These are phyloP conservation scores for Jacaranda mimosifolia DNA, from an alignment of 257 asterid species.

Conservation along the genomic window DNA sequence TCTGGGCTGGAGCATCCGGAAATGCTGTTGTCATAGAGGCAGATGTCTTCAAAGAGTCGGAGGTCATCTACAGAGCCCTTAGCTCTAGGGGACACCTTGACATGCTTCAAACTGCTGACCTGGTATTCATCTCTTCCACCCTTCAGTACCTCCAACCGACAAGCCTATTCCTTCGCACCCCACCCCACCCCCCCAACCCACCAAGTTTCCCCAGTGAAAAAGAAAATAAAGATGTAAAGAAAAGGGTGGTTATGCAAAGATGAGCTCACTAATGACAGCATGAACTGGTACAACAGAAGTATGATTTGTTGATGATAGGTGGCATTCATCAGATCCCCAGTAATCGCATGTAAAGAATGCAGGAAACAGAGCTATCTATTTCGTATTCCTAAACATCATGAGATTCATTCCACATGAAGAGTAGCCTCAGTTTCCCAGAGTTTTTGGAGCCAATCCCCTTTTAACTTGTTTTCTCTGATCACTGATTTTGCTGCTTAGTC, in stretches of 20 bases:
- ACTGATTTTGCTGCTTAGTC: neutral
- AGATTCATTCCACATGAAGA: neutral
- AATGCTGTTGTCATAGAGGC: slow-evolving; percentile 95
- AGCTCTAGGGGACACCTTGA: slow-evolving; percentile 94
- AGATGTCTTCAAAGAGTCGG: slow-evolving; percentile 96
- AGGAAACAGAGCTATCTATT: neutral
- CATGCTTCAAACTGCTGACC: slow-evolving; percentile 93
- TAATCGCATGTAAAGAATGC: neutral
- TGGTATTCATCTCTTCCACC: slow-evolving; percentile 53
- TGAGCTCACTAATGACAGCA: neutral
- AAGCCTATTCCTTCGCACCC: no score
- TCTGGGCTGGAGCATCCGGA: slow-evolving; percentile 88
- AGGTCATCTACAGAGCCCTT: slow-evolving; percentile 93
- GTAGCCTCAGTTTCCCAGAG: neutral
- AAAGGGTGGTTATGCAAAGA: neutral
- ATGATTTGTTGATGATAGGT: neutral
- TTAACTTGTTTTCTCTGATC: neutral
- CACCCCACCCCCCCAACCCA: neutral
- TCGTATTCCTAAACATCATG: neutral
- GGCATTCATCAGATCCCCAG: neutral
- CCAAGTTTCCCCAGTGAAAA: neutral
- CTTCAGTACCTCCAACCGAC: neutral
- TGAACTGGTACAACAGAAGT: neutral
- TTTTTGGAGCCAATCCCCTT: neutral
- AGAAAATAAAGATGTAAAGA: no score